phyloP scores from a whole-genome alignment of 1,284 basidiomycete species.

The Nidula niveotomentosa region DNA sequence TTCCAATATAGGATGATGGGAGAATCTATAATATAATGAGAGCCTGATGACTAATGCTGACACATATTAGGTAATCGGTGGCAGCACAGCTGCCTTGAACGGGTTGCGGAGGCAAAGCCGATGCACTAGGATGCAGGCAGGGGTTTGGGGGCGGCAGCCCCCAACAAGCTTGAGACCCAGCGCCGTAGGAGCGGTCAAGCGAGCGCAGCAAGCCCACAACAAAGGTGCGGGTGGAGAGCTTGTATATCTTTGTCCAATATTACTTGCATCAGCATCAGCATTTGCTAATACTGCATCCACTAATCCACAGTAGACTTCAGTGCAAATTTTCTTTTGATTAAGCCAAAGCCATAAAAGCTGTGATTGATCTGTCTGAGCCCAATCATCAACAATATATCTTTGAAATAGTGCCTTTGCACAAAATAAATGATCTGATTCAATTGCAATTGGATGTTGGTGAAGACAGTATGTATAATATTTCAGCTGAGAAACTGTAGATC shows the following conservation, averaged over 20 bases:
- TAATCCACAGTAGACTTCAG: background rate
- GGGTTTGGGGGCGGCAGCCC: too few species aligned
- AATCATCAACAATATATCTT: constrained; percentile 31
- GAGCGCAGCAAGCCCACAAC: too few species aligned
- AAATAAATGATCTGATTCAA: constrained; percentile 22
- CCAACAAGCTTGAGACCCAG: too few species aligned
- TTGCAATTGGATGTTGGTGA: constrained; percentile 7
- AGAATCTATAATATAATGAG: too few species aligned
- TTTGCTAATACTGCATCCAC: background rate
- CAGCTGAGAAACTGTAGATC: constrained; percentile 6
- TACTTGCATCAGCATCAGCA: constrained; percentile 16
- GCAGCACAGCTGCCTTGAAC: too few species aligned
- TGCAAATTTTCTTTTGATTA: constrained; percentile 35
- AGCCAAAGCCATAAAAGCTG: constrained; percentile 22
- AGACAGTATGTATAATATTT: constrained; percentile 23
- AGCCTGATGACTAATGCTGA: too few species aligned
- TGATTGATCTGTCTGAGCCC: constrained; percentile 25
- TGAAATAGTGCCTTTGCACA: constrained; percentile 33
- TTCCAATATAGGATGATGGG: constrained; percentile 29
- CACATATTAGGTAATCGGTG: too few species aligned
- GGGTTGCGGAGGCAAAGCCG: too few species aligned
- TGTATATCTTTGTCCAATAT: constrained; percentile 29
- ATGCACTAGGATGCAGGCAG: too few species aligned
- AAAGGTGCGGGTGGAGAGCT: too few species aligned
- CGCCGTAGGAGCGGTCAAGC: too few species aligned